Percentiles rank a stretch among this genome's conserved stretches.
Evolutionary conservation across 2,329 filamentous ascomycete species (phyloP).

Genomic region (Orbilia oligospora): DNA sequence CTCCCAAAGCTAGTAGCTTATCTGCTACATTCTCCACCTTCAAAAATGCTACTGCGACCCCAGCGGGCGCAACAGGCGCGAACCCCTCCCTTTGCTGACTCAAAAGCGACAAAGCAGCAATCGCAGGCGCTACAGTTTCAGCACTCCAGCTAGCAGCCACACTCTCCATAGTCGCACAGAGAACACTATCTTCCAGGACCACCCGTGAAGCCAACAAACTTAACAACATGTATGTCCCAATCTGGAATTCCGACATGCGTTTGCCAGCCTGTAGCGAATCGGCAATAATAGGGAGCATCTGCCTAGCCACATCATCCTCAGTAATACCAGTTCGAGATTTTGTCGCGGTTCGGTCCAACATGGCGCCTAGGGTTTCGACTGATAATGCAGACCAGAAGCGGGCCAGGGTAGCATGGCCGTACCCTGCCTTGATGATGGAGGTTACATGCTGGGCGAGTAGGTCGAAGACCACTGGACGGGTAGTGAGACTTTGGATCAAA

Average conservation of each 20-base stretch:
- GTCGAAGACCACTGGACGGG: slow-evolving; percentile 81
- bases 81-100: slow-evolving; percentile 82
- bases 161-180: slow-evolving; percentile 92
- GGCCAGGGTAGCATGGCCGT: slow-evolving; percentile 82
- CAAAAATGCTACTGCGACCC: slow-evolving; percentile 78
- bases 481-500: slow-evolving; percentile 85
- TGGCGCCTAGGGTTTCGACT: slow-evolving; percentile 85
- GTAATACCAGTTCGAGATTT: slow-evolving; percentile 75
- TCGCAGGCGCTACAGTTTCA: slow-evolving; percentile 79
- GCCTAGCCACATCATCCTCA: slow-evolving; percentile 81
- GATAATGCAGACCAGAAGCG: slow-evolving; percentile 93
- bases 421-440: slow-evolving; percentile 78
- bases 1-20: slow-evolving; percentile 75
- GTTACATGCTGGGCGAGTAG: slow-evolving; percentile 84
- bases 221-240: slow-evolving; percentile 92
- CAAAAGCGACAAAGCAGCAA: slow-evolving; percentile 85
- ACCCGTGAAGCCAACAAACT: slow-evolving; percentile 88
- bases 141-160: slow-evolving; percentile 82
- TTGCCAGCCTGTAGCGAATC: slow-evolving; percentile 80
- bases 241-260: slow-evolving; percentile 81
- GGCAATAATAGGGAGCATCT: slow-evolving; percentile 78
- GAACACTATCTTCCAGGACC: slow-evolving; percentile 80
- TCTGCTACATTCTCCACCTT: slow-evolving; percentile 75
- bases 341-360: slow-evolving; percentile 82
- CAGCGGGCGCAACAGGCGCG: slow-evolving; percentile 74